These are phyloP conservation scores for Cyclocybe cylindracea DNA, from an alignment of 768 basidiomycete species.

Conservation along the genomic window DNA sequence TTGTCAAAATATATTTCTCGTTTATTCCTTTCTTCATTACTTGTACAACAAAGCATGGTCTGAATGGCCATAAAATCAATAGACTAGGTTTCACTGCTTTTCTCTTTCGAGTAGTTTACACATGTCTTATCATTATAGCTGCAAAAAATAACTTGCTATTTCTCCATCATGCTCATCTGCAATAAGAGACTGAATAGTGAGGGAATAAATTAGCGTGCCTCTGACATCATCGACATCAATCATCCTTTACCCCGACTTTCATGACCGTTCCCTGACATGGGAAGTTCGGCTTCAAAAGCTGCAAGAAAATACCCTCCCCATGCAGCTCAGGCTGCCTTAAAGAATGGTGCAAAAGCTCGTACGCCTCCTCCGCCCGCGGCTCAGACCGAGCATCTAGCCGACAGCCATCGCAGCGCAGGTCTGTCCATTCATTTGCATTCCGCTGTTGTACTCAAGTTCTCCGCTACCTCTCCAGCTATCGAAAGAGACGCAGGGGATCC, in stretches of 20 bases:
- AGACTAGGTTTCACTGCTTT: constrained; percentile 32
- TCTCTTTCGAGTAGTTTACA: constrained; percentile 26
- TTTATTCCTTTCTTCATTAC: constrained; percentile 28
- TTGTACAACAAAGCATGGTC: constrained; percentile 49
- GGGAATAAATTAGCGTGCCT: constrained; percentile 11
- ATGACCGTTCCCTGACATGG: constrained; percentile 44
- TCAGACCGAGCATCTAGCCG: constrained; percentile 14
- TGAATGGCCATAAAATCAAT: constrained; percentile 31
- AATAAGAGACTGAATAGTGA: background rate
- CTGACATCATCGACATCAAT: constrained; percentile 4
- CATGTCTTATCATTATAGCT: constrained; percentile 15
- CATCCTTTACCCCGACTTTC: constrained; percentile 3
- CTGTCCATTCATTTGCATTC: background rate
- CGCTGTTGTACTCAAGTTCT: background rate
- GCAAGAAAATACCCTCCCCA: constrained; percentile 49
- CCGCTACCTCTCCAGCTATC: constrained; percentile 43
- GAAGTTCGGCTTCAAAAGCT: constrained; percentile 60
- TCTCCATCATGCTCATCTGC: no score
- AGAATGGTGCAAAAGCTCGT: constrained; percentile 23
- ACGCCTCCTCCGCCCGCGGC: constrained; percentile 4
- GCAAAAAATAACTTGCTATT: constrained; percentile 1
- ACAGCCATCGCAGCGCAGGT: constrained; percentile 23
- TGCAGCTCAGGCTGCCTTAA: background rate
- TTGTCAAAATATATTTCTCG: constrained; percentile 30
- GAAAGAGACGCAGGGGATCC: constrained; percentile 70